A percentile compares a stretch with the other conserved stretches of the same genome.
phyloP scores from a whole-genome alignment of 192 early-diverging fungal genomes.

The Entomortierella parvispora region DNA sequence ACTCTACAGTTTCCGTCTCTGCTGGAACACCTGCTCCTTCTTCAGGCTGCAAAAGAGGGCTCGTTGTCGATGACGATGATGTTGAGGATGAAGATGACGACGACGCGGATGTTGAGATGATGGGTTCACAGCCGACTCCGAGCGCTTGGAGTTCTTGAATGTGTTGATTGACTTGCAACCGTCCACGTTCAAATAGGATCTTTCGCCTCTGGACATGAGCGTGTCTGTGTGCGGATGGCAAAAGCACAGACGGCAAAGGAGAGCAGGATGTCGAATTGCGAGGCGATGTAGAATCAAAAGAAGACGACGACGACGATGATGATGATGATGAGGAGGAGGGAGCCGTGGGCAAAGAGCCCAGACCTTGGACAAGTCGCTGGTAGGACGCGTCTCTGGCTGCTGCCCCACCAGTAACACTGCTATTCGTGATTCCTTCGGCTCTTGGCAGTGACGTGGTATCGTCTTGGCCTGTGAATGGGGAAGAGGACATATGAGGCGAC shows the following conservation, averaged over 20 bases:
- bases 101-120: too few relatives aligned
- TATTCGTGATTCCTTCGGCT: neutral
- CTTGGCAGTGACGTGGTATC: slow-evolving; percentile 11
- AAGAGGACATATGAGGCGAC: too few relatives aligned
- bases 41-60: neutral
- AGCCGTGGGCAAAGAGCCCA: too few relatives aligned
- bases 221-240: neutral
- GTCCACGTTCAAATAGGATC: slow-evolving; percentile 32
- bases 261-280: neutral
- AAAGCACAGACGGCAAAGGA: too few relatives aligned
- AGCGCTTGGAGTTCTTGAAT: slow-evolving; percentile 35
- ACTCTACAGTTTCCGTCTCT: neutral
- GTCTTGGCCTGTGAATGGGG: too few relatives aligned
- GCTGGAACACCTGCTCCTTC: neutral
- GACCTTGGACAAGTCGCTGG: slow-evolving; percentile 6
- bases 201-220: neutral
- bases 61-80: neutral
- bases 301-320: neutral
- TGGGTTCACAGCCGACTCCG: slow-evolving; percentile 12
- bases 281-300: neutral
- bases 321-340: neutral
- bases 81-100: too few relatives aligned
- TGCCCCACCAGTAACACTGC: too few relatives aligned
- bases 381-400: neutral
- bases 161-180: slow-evolving; percentile 44